Base-by-base conservation (phyloP, 257 asterid species). In the Agastache rugosa region DNA sequence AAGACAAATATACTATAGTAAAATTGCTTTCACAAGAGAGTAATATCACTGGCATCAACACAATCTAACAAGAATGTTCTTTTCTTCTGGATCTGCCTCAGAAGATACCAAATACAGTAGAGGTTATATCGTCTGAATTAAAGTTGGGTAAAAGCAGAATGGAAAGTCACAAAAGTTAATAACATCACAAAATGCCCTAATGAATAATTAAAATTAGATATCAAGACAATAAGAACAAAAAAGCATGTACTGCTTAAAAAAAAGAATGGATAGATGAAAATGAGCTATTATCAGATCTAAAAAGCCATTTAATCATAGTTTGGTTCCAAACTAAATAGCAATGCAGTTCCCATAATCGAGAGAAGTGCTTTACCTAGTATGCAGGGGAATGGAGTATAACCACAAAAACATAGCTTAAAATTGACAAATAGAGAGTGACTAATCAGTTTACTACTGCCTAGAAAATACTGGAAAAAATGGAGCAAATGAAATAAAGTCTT, bases 151-250 rank as follows among this genome's bases (percentile, higher is more conserved):
- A 55, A 74, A 55, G n/a, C 51, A 75, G 9, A 22, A 39, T 25
- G n/a, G 22, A 42, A 58, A 60, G 72, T 29, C 8, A 6, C 12
- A 10, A 65, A 42, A 14, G 54, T 0, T 4, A 23, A 35, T 19
- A 53, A 16, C 55, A 68, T 66, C 58, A 22, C 22, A 53, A 65
- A 41, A 1, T 74, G 44, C 66, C 66, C 67, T 11, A 25, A 19
- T 15, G 19, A 9, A 51, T 42, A 23, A 55, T 39, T 22, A 11
- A 16, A 31, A 63, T 37, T n/a, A 41, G 39, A 34, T 34, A 53
- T 23, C 48, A 53, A 37, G 67, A 64, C 17, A 39, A 4, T 39
- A 20, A 50, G 69, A 39, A 64, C 8, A 10, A 4, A n/a, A 42
- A 54, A 27, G 27, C 11, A 48, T n/a, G 17, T 5, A 27, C 44